Percentiles rank a stretch among this genome's conserved stretches.
phyloP scores from a whole-genome alignment of 345 rosid species.

The Viola odorata region DNA sequence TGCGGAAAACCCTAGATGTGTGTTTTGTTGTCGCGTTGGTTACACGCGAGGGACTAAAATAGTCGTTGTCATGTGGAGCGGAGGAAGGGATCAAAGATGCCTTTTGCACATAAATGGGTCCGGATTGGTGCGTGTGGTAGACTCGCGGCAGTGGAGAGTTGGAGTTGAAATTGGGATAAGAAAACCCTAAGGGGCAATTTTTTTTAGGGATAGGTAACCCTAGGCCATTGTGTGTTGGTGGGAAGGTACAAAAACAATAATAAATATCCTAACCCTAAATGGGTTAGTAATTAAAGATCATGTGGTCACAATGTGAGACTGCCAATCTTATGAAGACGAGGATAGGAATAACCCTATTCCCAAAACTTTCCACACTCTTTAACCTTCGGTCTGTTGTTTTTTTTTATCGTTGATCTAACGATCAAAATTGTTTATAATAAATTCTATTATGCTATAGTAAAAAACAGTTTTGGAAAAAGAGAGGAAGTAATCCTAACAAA shows the following conservation, averaged over 20 bases:
- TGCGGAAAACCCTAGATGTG: slow-evolving; percentile 50
- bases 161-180: background rate
- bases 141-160: background rate
- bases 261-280: slow-evolving; percentile 27
- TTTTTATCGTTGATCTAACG: too few species aligned
- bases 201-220: slow-evolving; percentile 12
- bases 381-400: too few species aligned
- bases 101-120: slow-evolving; percentile 18
- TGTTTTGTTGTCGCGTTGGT: slow-evolving; percentile 25
- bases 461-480: too few species aligned
- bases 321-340: too few species aligned
- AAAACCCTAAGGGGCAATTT: slow-evolving; percentile 35
- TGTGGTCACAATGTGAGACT: too few species aligned
- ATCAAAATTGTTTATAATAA: too few species aligned
- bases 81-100: slow-evolving; percentile 20
- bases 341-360: too few species aligned
- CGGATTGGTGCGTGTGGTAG: slow-evolving; percentile 18
- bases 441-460: too few species aligned
- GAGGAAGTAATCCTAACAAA: too few species aligned
- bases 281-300: slow-evolving; percentile 12
- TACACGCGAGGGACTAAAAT: slow-evolving; percentile 20
- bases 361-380: too few species aligned
- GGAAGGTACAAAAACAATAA: background rate
- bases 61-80: slow-evolving; percentile 11
- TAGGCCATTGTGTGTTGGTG: slow-evolving; percentile 12